These are phyloP conservation scores for Rhododendron henanense DNA, from an alignment of 148 eudicot species.

Conservation along the genomic window DNA sequence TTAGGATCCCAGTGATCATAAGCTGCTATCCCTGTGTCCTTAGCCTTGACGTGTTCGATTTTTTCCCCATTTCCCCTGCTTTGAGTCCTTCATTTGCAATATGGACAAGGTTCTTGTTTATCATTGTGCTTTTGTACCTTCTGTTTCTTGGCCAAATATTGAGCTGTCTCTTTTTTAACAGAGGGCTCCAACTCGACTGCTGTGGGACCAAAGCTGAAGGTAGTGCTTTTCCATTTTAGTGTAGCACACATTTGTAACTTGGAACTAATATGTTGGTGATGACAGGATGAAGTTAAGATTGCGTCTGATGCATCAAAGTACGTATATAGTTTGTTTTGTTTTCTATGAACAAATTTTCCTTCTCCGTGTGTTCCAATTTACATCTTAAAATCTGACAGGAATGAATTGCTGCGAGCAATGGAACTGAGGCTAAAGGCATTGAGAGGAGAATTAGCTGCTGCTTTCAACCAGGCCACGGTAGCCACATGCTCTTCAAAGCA, in stretches of 20 bases:
- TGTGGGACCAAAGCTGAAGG: conserved; percentile 15
- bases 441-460: conserved; percentile 56
- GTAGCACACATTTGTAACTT: neutral
- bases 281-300: conserved; percentile 50
- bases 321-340: conserved; percentile 13
- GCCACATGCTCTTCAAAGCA: conserved; percentile 40
- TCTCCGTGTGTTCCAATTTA: conserved; percentile 19
- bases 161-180: conserved; percentile 16
- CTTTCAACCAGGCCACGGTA: conserved; percentile 65
- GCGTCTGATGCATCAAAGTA: conserved; percentile 88
- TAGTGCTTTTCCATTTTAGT: conserved; percentile 1
- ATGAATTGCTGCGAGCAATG: conserved; percentile 87
- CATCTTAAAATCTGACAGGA: conserved; percentile 42
- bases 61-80: neutral
- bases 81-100: neutral
- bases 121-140: neutral
- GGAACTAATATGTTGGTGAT: conserved; percentile 19
- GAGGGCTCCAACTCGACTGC: conserved; percentile 22
- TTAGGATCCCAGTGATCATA: neutral
- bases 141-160: neutral
- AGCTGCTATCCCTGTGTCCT: neutral
- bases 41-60: neutral
- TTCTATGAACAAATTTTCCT: neutral
- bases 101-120: neutral
- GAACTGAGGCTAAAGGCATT: conserved; percentile 73